Evolutionary conservation across 345 rosid species (phyloP).

Genomic region (Salix brachista): DNA sequence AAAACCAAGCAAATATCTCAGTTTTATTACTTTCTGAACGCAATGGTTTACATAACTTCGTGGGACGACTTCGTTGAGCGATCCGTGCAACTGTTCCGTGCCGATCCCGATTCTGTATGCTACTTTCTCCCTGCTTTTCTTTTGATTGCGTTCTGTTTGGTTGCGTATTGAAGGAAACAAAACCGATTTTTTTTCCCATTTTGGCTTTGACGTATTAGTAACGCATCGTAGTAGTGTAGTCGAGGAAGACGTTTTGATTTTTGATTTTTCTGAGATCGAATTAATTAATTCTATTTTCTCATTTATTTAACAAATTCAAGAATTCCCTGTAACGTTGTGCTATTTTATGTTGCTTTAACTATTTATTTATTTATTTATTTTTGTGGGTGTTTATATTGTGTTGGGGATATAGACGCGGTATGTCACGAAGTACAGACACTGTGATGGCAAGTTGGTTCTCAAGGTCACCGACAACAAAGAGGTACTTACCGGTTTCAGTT

Average conservation of each 20-base stretch:
- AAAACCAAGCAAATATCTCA: neutral
- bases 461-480: conserved; percentile 97
- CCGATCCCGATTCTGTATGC: conserved; percentile 86
- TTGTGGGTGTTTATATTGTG: neutral
- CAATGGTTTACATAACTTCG: conserved; percentile 14
- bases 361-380: neutral
- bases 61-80: conserved; percentile 24
- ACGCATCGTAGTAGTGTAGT: neutral
- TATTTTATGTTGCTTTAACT: neutral
- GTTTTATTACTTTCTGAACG: neutral
- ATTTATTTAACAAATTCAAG: neutral
- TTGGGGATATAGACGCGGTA: conserved; percentile 65
- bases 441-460: conserved; percentile 93
- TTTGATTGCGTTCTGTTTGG: conserved; percentile 12
- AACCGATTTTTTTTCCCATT: neutral
- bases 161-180: neutral
- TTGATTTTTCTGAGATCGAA: neutral
- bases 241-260: neutral
- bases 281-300: neutral
- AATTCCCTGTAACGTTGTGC: neutral
- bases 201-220: neutral
- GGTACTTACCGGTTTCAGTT: conserved; percentile 32
- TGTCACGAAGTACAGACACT: conserved; percentile 83
- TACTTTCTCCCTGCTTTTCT: neutral
- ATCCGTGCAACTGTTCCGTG: conserved; percentile 53